Conservation (phyloP, 345 rosid genomes). For the Toxicodendron radicans region DNA sequence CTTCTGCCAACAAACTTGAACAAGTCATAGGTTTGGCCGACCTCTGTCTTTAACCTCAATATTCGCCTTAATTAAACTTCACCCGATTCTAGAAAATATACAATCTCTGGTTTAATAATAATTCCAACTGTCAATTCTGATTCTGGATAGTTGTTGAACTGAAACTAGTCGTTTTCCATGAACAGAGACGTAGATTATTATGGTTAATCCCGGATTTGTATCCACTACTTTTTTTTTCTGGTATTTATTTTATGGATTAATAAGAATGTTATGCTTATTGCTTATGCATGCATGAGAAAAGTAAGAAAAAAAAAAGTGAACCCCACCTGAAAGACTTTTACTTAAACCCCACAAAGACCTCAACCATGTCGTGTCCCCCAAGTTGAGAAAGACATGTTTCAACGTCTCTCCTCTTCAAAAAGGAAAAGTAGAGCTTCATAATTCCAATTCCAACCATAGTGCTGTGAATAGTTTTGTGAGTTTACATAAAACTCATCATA, state of each 20-base stretch:
- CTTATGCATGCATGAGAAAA: background rate
- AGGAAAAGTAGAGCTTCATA: constrained; percentile 10
- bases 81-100: no score
- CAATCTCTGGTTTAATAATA: no score
- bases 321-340: constrained; percentile 24
- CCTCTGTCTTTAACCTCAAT: background rate
- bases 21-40: no score
- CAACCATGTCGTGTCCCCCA: constrained; percentile 40
- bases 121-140: no score
- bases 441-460: constrained; percentile 21
- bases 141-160: no score
- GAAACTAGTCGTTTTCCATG: no score
- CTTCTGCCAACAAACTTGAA: no score
- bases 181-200: no score
- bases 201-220: background rate
- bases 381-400: constrained; percentile 23
- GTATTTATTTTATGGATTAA: background rate
- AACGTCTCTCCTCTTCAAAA: constrained; percentile 16
- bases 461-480: constrained; percentile 18
- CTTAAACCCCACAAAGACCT: constrained; percentile 23
- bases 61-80: no score
- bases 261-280: background rate
- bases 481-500: constrained; percentile 11
- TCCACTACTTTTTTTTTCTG: background rate
- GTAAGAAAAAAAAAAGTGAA: constrained; percentile 1